Evolutionary conservation across 768 basidiomycete species (phyloP), one percentile per base, ranked within the genome.

Genomic region (Boletus subparvulus): DNA sequence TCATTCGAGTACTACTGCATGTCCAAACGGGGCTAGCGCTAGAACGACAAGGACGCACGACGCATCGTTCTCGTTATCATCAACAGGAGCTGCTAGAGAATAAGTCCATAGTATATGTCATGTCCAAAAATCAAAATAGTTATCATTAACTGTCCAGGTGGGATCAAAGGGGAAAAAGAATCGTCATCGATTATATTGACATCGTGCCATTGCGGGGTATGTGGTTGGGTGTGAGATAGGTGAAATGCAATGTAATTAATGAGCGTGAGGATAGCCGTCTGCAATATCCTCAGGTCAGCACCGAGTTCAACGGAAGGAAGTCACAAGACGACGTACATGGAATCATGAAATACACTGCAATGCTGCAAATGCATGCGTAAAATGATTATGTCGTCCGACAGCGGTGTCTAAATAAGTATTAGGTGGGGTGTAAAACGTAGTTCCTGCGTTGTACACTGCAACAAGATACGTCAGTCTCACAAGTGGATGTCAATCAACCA

Each of bases 201-300:
- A 61, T 70, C 52, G 47, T 66, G 59, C 40, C 58, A 49, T 62
- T 71, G 68, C 49, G 51, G 59, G 65, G 65, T 72, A 68, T 73
- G 55, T 47, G 55, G 50, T 50, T 60, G 51, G 47, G 39, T 49
- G 44, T 62, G 62, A 56, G 50, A 65, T 58, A 56, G 40, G 61
- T 65, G 60, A 56, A 37, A 60, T 71, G 68, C 58, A 19, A 51
- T 62, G 56, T 42, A 28, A 53, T 58, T 39, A 59, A 62, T 61
- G 60, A 65, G 42, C 62, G 69, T 71, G 58, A 58, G 28, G 58
- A 61, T 64, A 65, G 59, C 41, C 70, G 61, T 71, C 70, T 71
- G 52, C n/a, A 50, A 7, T 2, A n/a, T 32, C 39, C 3, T 44
- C 17, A 32, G 21, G 50, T 65, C 41, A 61, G 48, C 45, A 9